phyloP scores from a whole-genome alignment of 495 filamentous ascomycete species.

The Neurospora tetraspora region DNA sequence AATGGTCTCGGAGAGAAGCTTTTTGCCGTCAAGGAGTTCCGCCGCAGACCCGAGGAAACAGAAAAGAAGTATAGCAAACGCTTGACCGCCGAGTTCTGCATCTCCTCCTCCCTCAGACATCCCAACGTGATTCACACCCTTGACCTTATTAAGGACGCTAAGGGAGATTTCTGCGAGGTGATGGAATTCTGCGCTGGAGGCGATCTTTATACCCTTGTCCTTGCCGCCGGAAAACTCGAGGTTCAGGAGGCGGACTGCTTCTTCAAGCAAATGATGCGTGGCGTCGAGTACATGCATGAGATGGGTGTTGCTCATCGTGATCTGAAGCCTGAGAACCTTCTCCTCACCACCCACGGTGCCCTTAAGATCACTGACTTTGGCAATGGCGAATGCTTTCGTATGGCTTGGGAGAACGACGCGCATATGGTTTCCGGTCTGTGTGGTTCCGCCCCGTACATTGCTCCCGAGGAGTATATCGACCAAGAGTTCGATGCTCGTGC shows the following conservation, averaged over 20 bases:
- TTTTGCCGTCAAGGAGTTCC: slow-evolving; percentile 97
- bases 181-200: slow-evolving; percentile 99
- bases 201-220: slow-evolving; percentile 89
- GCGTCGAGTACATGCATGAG: slow-evolving; percentile 98
- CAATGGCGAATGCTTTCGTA: slow-evolving; percentile 98
- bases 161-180: slow-evolving; percentile 97
- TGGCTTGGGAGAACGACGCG: slow-evolving; percentile 97
- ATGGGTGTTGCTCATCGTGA: slow-evolving; percentile 99
- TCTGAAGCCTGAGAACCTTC: slow-evolving; percentile 92
- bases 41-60: slow-evolving; percentile 83
- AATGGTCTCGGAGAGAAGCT: slow-evolving; percentile 79
- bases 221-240: slow-evolving; percentile 87
- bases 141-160: slow-evolving; percentile 88
- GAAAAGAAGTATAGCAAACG: slow-evolving; percentile 97
- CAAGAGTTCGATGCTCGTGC: slow-evolving; percentile 94
- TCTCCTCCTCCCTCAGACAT: slow-evolving; percentile 90
- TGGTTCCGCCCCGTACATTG: slow-evolving; percentile 94
- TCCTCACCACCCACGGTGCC: slow-evolving; percentile 85
- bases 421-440: slow-evolving; percentile 97
- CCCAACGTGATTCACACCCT: slow-evolving; percentile 98
- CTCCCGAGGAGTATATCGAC: slow-evolving; percentile 91
- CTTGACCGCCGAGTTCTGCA: slow-evolving; percentile 97
- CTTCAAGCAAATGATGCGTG: slow-evolving; percentile 99
- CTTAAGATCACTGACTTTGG: slow-evolving; percentile 99
- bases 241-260: slow-evolving; percentile 93